Percentiles rank a stretch among this genome's conserved stretches.
phyloP scores from a whole-genome alignment of 169 alveolate species.

The Fabrea salina region DNA sequence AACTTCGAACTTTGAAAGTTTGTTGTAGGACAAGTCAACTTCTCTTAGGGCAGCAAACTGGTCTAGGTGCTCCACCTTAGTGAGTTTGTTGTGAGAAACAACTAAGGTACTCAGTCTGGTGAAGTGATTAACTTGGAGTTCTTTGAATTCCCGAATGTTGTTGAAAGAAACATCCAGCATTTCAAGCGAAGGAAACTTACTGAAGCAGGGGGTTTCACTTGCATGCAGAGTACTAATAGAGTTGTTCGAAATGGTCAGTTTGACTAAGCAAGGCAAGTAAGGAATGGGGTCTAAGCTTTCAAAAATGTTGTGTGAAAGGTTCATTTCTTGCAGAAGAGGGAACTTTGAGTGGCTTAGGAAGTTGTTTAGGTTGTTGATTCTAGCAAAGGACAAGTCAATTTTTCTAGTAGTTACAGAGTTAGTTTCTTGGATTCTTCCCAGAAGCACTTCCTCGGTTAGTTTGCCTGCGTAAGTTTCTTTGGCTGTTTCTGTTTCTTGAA shows the following conservation, averaged over 20 bases:
- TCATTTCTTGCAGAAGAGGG: conserved; percentile 67
- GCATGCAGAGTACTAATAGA: neutral
- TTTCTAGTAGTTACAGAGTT: conserved; percentile 41
- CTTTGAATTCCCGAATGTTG: neutral
- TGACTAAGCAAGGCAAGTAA: neutral
- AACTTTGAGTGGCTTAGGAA: conserved; percentile 53
- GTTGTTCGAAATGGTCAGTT: neutral
- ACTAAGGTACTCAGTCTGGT: neutral
- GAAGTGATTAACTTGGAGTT: neutral
- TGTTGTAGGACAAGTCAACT: neutral
- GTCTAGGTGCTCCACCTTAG: neutral
- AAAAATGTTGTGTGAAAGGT: too few relatives aligned
- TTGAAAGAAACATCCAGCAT: neutral
- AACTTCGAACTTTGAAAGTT: neutral
- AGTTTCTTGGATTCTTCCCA: conserved; percentile 49
- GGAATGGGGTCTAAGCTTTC: too few relatives aligned
- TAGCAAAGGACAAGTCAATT: conserved; percentile 54
- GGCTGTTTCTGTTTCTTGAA: conserved; percentile 50
- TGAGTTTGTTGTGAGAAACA: neutral
- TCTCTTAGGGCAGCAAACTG: neutral
- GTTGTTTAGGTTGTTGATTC: conserved; percentile 66
- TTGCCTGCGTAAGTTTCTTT: conserved; percentile 73
- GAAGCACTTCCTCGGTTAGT: conserved; percentile 74
- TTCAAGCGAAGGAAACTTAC: too few relatives aligned
- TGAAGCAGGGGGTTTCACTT: neutral